Evolutionary conservation across 1,284 basidiomycete genomes (phyloP).

Genomic region (Boletus mariae): DNA sequence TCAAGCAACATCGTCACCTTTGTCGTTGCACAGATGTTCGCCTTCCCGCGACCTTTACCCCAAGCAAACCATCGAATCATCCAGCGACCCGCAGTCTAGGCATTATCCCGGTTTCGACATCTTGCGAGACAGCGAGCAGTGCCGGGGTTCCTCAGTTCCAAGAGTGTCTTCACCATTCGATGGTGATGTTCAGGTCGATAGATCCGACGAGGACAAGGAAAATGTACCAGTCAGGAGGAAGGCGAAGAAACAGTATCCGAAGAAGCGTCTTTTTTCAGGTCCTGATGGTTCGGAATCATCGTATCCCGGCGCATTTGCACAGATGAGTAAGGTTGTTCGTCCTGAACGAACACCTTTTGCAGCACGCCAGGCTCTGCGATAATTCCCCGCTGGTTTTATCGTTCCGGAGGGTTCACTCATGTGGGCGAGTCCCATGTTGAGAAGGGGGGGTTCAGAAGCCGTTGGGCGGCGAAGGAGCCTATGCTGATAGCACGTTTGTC

Average conservation of each 20-base stretch:
- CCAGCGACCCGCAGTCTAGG: constrained; percentile 51
- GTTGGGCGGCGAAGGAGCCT: neutral
- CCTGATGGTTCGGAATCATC: constrained; percentile 21
- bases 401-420: neutral
- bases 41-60: constrained; percentile 27
- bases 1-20: constrained; percentile 11
- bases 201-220: constrained; percentile 48
- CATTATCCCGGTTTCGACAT: constrained; percentile 75
- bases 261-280: constrained; percentile 20
- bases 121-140: constrained; percentile 48
- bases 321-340: constrained; percentile 9
- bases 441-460: neutral
- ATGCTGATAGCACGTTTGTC: neutral
- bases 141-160: constrained; percentile 14
- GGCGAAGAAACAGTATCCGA: constrained; percentile 37
- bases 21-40: constrained; percentile 19
- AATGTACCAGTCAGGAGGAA: constrained; percentile 46
- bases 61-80: constrained; percentile 36
- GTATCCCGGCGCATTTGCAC: constrained; percentile 5
- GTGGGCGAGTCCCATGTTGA: neutral
- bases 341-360: constrained; percentile 16
- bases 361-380: constrained; percentile 23
- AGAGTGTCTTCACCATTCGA: constrained; percentile 7
- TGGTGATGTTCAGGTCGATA: constrained; percentile 20
- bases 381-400: neutral